A percentile compares a stretch with the other conserved stretches of the same genome.
Conservation (phyloP, 2,329 filamentous ascomycete species). For the Fusarium irregulare region DNA sequence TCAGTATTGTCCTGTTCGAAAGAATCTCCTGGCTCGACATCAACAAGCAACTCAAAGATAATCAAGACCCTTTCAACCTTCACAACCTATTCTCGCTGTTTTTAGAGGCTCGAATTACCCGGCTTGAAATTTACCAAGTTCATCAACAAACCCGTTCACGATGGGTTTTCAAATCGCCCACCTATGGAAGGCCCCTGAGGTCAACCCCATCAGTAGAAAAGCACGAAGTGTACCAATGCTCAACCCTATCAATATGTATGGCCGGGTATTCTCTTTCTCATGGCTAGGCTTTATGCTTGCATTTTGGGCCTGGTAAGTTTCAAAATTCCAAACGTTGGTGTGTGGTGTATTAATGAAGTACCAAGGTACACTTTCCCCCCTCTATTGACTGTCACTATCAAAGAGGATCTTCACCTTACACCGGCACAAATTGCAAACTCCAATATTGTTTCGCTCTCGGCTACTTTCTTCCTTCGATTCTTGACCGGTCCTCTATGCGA, state of each 20-base stretch:
- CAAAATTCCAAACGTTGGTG: background rate
- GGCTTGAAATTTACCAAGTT: background rate
- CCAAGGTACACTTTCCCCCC: slow-evolving; percentile 84
- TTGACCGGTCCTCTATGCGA: slow-evolving; percentile 88
- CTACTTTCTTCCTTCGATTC: slow-evolving; percentile 77
- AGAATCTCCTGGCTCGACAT: slow-evolving; percentile 23
- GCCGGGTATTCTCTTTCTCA: slow-evolving; percentile 89
- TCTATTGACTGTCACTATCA: slow-evolving; percentile 81
- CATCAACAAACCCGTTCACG: slow-evolving; percentile 10
- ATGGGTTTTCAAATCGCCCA: slow-evolving; percentile 48
- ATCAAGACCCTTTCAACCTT: background rate
- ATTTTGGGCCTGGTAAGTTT: slow-evolving; percentile 80
- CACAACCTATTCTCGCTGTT: background rate
- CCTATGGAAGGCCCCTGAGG: slow-evolving; percentile 65
- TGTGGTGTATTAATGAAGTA: slow-evolving; percentile 21
- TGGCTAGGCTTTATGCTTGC: slow-evolving; percentile 88
- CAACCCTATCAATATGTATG: slow-evolving; percentile 83
- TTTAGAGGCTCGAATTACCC: background rate
- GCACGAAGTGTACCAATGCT: slow-evolving; percentile 82
- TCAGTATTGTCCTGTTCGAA: slow-evolving; percentile 15
- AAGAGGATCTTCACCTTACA: slow-evolving; percentile 78
- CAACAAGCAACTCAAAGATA: slow-evolving; percentile 27
- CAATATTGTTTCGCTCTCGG: slow-evolving; percentile 84
- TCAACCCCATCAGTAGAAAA: slow-evolving; percentile 88
- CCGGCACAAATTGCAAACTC: slow-evolving; percentile 83